phyloP scores from a whole-genome alignment of 2,329 filamentous ascomycete species.

The Microcera coccophila region DNA sequence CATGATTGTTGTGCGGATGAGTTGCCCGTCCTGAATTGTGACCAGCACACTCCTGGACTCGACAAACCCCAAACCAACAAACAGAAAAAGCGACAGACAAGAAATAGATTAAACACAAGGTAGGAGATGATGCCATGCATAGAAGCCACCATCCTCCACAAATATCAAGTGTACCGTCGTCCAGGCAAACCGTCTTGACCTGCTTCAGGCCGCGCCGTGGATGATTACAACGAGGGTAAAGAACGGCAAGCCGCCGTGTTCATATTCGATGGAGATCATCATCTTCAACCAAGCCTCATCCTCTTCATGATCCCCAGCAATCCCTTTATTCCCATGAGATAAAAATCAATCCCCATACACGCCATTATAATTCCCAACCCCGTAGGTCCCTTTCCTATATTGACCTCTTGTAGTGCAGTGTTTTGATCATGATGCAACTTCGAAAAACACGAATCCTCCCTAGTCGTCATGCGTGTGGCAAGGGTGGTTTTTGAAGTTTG shows the following conservation, averaged over 20 bases:
- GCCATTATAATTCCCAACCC: slow-evolving; percentile 18
- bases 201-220: slow-evolving; percentile 35
- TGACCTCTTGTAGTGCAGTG: slow-evolving; percentile 13
- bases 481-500: slow-evolving; percentile 36
- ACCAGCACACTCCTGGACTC: slow-evolving; percentile 30
- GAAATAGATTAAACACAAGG: slow-evolving; percentile 38
- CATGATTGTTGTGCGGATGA: slow-evolving; percentile 24
- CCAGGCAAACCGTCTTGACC: slow-evolving; percentile 32
- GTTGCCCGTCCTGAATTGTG: slow-evolving; percentile 27
- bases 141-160: slow-evolving; percentile 13
- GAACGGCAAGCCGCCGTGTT: slow-evolving; percentile 37
- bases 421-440: slow-evolving; percentile 22
- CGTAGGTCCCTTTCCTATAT: slow-evolving; percentile 16
- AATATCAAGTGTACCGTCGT: slow-evolving; percentile 28
- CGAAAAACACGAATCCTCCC: slow-evolving; percentile 25
- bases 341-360: slow-evolving; percentile 19
- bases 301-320: slow-evolving; percentile 13
- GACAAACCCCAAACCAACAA: slow-evolving; percentile 25
- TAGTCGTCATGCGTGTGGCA: slow-evolving; percentile 27
- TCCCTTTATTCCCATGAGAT: slow-evolving; percentile 14
- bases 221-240: slow-evolving; percentile 53
- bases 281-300: slow-evolving; percentile 24
- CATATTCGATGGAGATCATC: slow-evolving; percentile 22
- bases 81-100: slow-evolving; percentile 31
- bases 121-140: slow-evolving; percentile 21